Percentiles rank a stretch among this genome's conserved stretches.
Evolutionary conservation across 306 rosid species (phyloP).

Genomic region (Cicer bijugum): DNA sequence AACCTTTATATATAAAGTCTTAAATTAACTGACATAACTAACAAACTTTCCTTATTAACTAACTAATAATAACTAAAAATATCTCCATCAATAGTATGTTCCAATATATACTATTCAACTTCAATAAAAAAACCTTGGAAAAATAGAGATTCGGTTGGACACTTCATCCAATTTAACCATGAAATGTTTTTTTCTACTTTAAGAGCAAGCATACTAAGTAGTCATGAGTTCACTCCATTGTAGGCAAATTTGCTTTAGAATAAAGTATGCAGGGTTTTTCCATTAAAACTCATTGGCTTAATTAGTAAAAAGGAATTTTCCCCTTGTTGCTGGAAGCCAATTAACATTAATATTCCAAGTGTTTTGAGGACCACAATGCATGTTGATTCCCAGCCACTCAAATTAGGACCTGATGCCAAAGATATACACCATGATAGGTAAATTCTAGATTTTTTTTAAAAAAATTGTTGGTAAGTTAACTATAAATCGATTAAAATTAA

Average conservation of each 20-base stretch:
- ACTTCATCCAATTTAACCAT: slow-evolving; percentile 30
- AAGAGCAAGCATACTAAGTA: slow-evolving; percentile 19
- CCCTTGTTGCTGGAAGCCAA: slow-evolving; percentile 37
- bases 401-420: slow-evolving; percentile 46
- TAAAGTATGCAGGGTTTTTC: slow-evolving; percentile 24
- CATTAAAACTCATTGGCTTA: slow-evolving; percentile 33
- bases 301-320: slow-evolving; percentile 31
- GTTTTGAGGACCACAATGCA: slow-evolving; percentile 22
- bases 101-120: not conserved
- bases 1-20: not conserved
- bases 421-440: not conserved
- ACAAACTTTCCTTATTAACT: not conserved
- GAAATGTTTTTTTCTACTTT: slow-evolving; percentile 28
- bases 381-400: slow-evolving; percentile 45
- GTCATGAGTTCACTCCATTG: slow-evolving; percentile 24
- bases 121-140: not conserved
- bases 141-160: not conserved
- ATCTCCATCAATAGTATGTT: not conserved
- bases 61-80: not conserved
- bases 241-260: slow-evolving; percentile 14
- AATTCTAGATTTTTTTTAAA: too few species aligned
- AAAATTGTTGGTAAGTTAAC: too few species aligned
- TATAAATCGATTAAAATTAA: too few species aligned
- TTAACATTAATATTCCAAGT: slow-evolving; percentile 21
- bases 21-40: slow-evolving; percentile 6